Base-by-base conservation (phyloP, 2,329 filamentous ascomycete species). In the Huntiella decipiens region DNA sequence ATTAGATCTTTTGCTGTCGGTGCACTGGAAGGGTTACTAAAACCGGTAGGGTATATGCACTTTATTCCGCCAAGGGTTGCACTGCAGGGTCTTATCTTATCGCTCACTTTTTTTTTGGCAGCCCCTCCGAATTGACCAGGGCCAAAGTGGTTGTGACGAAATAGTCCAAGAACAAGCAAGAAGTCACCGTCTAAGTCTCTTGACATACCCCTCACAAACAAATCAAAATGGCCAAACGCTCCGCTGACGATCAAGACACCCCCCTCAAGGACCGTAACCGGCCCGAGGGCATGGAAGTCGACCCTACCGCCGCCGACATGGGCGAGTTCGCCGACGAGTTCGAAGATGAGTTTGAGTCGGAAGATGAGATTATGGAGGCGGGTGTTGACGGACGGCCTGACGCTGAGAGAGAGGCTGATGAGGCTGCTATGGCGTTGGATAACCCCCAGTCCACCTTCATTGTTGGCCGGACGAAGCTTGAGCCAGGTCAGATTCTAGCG, bases 281-380 rank as follows among this genome's bases (percentile, higher is more conserved):
- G 34, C 74, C 73, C 4, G 75, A 75, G 70, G 81, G 80, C 49
- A 70, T 82, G 44, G 75, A 82, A 55, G 61, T 66, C 54, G 61
- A 65, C 52, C 66, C 66, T 57, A 36, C 34, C 11, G 7, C 10
- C 38, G 38, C 38, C 17, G 75, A 75, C 19, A 77, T 79, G 67
- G 75, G 76, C 58, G 82, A 96, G 54, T 96, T 92, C 52, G 91
- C 94, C 58, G 91, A 95, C 64, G 88, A 96, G 58, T 95, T 88
- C 54, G 84, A 88, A 62, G 83, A 88, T 56, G 83, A 88, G 58
- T 88, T 82, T 54, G 87, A 95, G 68, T 93, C 68, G 56, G 72
- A 76, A 52, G 87, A 95, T 60, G 87, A 96, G 62, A 83, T 96
- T 44, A 65, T 95, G 50, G 88, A 96, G 64, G 88, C 91, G 4